These are phyloP conservation scores for Pseudopyricularia cyperi DNA, from an alignment of 2,329 filamentous ascomycete species.

Conservation along the genomic window DNA sequence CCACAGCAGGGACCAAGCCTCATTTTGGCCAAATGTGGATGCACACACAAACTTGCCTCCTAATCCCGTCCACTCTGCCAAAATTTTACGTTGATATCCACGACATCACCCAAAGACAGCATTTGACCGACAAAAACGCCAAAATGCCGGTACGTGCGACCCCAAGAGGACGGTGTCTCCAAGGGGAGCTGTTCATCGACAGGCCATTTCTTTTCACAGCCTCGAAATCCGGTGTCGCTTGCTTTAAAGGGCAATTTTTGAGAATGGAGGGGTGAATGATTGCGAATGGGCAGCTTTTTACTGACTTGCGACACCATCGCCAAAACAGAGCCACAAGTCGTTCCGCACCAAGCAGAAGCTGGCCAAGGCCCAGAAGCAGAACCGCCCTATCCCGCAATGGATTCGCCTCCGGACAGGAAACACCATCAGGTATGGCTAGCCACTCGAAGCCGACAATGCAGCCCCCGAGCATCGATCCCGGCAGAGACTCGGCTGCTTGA, in stretches of 20 bases:
- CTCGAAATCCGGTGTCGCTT: background rate
- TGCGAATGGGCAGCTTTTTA: background rate
- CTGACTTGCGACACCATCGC: conserved; percentile 1
- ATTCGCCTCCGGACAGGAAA: conserved; percentile 97
- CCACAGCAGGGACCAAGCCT: background rate
- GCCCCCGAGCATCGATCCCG: background rate
- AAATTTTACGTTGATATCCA: background rate
- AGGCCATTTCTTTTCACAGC: background rate
- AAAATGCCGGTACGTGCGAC: conserved; percentile 24
- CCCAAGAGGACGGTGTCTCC: no score
- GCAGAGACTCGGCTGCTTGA: background rate
- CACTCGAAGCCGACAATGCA: background rate
- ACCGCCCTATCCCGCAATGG: conserved; percentile 99
- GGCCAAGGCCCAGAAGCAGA: conserved; percentile 99
- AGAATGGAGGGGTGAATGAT: background rate
- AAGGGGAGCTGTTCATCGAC: no score
- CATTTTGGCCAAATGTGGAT: background rate
- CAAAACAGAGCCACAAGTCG: conserved; percentile 86
- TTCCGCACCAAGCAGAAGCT: conserved; percentile 99
- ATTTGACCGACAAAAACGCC: conserved; percentile 18
- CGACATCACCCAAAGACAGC: conserved; percentile 4
- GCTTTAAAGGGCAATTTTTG: background rate
- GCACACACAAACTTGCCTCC: background rate
- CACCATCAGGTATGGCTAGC: conserved; percentile 82
- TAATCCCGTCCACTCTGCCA: background rate